These are phyloP conservation scores for Hanseniaspora taiwanica DNA, from an alignment of 805 yeast species.

Conservation along the genomic window DNA sequence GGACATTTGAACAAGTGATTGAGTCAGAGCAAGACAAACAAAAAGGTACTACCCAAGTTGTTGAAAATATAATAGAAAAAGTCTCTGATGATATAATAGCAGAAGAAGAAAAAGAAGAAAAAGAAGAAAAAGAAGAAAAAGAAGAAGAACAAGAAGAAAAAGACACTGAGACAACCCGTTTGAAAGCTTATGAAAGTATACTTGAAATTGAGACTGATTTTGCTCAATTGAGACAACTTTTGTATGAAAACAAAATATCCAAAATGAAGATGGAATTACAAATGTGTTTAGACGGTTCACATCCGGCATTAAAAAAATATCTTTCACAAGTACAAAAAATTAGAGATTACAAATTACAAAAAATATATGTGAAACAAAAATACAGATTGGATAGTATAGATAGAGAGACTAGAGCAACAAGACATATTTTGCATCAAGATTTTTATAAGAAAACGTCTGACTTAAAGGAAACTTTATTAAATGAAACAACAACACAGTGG, in stretches of 20 bases:
- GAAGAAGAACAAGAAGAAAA: slow-evolving; percentile 46
- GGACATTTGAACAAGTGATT: no score
- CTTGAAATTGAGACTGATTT: slow-evolving; percentile 75
- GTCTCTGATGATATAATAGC: no score
- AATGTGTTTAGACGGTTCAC: slow-evolving; percentile 79
- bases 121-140: slow-evolving; percentile 7
- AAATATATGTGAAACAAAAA: slow-evolving; percentile 36
- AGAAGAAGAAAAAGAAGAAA: slow-evolving; percentile 16
- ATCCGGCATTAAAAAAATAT: slow-evolving; percentile 73
- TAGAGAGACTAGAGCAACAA: slow-evolving; percentile 63
- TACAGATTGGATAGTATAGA: slow-evolving; percentile 68
- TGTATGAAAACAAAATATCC: slow-evolving; percentile 71
- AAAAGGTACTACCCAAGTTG: no score
- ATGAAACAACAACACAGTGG: slow-evolving; percentile 75
- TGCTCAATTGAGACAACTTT: slow-evolving; percentile 70
- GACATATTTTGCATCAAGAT: slow-evolving; percentile 77
- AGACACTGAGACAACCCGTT: slow-evolving; percentile 15
- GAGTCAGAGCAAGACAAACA: no score
- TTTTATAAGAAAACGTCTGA: slow-evolving; percentile 57
- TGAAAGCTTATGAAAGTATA: slow-evolving; percentile 39
- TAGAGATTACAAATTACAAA: slow-evolving; percentile 53
- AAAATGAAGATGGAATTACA: slow-evolving; percentile 72
- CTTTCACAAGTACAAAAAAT: slow-evolving; percentile 59
- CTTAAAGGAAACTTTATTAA: slow-evolving; percentile 47
- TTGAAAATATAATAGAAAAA: no score